Evolutionary conservation across 768 basidiomycete species (phyloP).

Genomic region (Inosperma sp.): DNA sequence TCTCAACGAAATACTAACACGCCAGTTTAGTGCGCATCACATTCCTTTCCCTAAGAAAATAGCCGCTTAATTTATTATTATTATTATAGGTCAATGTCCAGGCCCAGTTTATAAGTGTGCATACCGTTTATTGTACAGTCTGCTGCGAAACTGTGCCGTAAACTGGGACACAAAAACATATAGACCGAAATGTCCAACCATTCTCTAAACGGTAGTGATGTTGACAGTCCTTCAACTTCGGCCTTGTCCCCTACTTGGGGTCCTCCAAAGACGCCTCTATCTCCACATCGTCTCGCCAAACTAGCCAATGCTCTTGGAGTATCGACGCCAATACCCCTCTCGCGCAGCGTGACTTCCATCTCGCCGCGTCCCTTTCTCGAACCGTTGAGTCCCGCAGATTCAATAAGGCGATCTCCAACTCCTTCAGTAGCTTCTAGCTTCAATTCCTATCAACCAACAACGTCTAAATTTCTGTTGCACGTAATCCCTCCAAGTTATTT

Average conservation of each 20-base stretch:
- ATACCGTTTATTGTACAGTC: no score
- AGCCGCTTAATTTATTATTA: no score
- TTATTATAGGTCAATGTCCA: no score
- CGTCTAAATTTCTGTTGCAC: slow-evolving; percentile 74
- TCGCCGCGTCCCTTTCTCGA: slow-evolving; percentile 33
- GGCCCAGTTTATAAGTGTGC: no score
- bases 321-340: slow-evolving; percentile 61
- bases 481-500: slow-evolving; percentile 75
- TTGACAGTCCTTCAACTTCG: slow-evolving; percentile 23
- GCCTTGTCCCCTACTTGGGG: slow-evolving; percentile 46
- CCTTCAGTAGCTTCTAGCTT: slow-evolving; percentile 43
- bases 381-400: slow-evolving; percentile 31
- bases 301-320: slow-evolving; percentile 85
- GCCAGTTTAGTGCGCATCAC: no score
- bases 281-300: slow-evolving; percentile 75
- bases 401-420: slow-evolving; percentile 46
- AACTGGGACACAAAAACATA: no score
- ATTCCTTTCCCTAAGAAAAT: no score
- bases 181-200: slow-evolving; percentile 27
- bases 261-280: slow-evolving; percentile 64
- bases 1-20: no score
- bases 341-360: slow-evolving; percentile 27
- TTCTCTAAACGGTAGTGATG: slow-evolving; percentile 19
- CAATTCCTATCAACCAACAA: slow-evolving; percentile 34
- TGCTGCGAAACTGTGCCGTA: no score